Evolutionary conservation across 768 basidiomycete genomes (phyloP).

Genomic region (Clathrus columnatus): DNA sequence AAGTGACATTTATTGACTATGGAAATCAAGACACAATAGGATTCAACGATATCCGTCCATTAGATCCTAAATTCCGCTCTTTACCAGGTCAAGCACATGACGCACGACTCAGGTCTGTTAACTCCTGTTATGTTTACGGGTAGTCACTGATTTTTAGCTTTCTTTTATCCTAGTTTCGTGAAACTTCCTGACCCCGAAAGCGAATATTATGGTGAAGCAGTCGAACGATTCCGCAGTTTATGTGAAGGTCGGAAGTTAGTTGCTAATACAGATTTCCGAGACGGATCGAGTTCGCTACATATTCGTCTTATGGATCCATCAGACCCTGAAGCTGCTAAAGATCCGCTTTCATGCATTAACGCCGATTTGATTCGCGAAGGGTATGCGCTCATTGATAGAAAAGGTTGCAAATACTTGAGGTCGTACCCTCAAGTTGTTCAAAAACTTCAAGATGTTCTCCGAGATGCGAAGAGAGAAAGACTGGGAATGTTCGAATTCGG

Average conservation of each 20-base stretch:
- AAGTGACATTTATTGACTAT: constrained; percentile 91
- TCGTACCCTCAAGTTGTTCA: constrained; percentile 63
- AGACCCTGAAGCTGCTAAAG: constrained; percentile 56
- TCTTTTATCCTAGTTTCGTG: constrained; percentile 60
- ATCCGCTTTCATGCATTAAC: constrained; percentile 77
- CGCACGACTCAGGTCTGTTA: constrained; percentile 72
- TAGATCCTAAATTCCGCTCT: constrained; percentile 83
- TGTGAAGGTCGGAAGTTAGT: constrained; percentile 94
- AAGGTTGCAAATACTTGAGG: constrained; percentile 60
- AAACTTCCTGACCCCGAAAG: constrained; percentile 71
- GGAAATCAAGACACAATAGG: constrained; percentile 88
- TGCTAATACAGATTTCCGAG: constrained; percentile 88
- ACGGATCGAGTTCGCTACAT: constrained; percentile 63
- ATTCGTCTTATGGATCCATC: constrained; percentile 88
- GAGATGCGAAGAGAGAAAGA: constrained; percentile 63
- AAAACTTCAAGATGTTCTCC: constrained; percentile 51
- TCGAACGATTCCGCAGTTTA: constrained; percentile 76
- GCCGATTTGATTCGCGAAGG: constrained; percentile 86
- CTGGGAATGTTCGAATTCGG: constrained; percentile 86
- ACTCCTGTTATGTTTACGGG: not conserved
- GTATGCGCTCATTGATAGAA: constrained; percentile 69
- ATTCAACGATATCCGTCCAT: constrained; percentile 77
- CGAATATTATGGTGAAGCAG: constrained; percentile 80
- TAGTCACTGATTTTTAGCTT: not conserved
- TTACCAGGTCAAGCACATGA: constrained; percentile 93